phyloP scores from a whole-genome alignment of 192 early-diverging fungal genomes.

The Fimicolochytrium jonesii region DNA sequence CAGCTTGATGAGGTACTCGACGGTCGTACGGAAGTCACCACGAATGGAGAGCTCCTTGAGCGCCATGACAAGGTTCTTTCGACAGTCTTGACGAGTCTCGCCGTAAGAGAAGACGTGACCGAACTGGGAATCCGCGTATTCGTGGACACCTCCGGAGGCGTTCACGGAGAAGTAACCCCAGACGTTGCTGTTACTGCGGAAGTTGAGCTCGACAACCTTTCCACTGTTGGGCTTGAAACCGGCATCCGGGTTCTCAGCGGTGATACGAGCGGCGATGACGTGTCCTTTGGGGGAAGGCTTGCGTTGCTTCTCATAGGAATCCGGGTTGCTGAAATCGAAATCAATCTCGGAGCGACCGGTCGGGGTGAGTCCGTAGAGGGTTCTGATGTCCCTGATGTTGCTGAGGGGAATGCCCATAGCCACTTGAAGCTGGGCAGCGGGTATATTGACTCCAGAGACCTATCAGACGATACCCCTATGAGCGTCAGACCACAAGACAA shows the following conservation, averaged over 20 bases:
- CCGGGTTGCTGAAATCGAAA: conserved; percentile 80
- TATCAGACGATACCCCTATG: not conserved
- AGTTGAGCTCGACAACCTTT: conserved; percentile 96
- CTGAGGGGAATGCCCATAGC: conserved; percentile 99
- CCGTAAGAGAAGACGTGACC: conserved; percentile 98
- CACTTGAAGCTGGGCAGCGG: conserved; percentile 95
- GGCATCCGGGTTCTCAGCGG: conserved; percentile 98
- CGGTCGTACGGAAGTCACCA: conserved; percentile 97
- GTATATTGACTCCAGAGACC: conserved; percentile 93
- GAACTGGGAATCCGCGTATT: conserved; percentile 99
- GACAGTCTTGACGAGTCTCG: conserved; percentile 83
- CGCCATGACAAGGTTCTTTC: conserved; percentile 96
- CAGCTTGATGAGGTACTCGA: conserved; percentile 93
- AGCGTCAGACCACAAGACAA: not conserved
- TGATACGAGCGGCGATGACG: conserved; percentile 97
- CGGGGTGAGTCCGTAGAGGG: conserved; percentile 87
- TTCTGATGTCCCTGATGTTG: conserved; percentile 92
- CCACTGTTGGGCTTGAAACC: conserved; percentile 98
- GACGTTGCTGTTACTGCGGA: conserved; percentile 90
- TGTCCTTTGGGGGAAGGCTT: conserved; percentile 93
- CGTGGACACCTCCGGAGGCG: conserved; percentile 91
- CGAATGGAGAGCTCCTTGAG: conserved; percentile 97
- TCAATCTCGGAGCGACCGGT: conserved; percentile 85
- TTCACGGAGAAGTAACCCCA: conserved; percentile 99
- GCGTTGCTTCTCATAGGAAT: conserved; percentile 78